Evolutionary conservation across 306 rosid species (phyloP).

Genomic region (Begonia fuchsioides): DNA sequence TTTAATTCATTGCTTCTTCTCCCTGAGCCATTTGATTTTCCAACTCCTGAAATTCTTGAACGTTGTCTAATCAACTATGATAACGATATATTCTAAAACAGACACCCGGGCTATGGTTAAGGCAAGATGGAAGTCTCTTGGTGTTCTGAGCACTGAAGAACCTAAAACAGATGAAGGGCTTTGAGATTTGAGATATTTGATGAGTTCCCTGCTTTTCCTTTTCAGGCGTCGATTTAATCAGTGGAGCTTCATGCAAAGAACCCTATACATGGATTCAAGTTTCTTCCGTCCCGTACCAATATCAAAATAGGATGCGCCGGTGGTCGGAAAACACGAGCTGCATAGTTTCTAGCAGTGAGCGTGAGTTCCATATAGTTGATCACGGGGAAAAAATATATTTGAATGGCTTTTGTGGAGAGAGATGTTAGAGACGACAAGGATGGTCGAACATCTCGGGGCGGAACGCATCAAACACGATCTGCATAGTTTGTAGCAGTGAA

Average conservation of each 20-base stretch:
- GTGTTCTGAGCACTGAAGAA: slow-evolving; percentile 80
- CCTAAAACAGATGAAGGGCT: slow-evolving; percentile 73
- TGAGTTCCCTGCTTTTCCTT: slow-evolving; percentile 11
- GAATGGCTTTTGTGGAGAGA: no score
- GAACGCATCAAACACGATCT: no score
- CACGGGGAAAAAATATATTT: no score
- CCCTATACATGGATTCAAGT: slow-evolving; percentile 87
- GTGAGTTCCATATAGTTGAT: no score
- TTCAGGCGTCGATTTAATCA: slow-evolving; percentile 80
- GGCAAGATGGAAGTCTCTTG: slow-evolving; percentile 94
- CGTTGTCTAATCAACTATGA: not conserved
- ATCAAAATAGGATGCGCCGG: slow-evolving; percentile 33
- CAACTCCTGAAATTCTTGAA: not conserved
- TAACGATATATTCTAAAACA: slow-evolving; percentile 25
- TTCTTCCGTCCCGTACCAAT: no score
- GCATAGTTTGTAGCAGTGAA: no score
- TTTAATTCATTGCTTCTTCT: not conserved
- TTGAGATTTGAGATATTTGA: slow-evolving; percentile 3
- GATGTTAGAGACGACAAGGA: no score
- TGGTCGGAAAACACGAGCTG: no score
- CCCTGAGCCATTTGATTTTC: not conserved
- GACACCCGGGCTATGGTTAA: slow-evolving; percentile 87
- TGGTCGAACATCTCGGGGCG: no score
- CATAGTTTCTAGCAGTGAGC: no score
- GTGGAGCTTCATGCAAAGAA: slow-evolving; percentile 77